Base-by-base conservation (phyloP, 169 alveolate species). In the Plasmodium vivax region DNA sequence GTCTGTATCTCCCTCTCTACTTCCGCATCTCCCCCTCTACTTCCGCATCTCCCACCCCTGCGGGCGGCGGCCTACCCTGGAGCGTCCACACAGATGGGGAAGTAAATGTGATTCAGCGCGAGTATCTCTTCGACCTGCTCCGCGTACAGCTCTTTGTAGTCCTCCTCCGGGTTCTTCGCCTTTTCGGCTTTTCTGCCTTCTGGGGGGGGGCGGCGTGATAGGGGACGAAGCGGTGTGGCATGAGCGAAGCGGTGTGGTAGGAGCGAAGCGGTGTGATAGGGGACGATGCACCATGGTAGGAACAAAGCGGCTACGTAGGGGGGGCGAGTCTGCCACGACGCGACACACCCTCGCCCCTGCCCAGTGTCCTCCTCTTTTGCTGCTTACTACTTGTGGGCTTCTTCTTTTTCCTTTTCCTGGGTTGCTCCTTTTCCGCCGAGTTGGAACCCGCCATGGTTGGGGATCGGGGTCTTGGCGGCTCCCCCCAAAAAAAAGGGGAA, bases 101-200 rank as follows among this genome's bases (percentile, higher is more conserved):
- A 87, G 68, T 75, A 87, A 77, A 87, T 87, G 77, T 87, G 85
- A 43, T 87, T 77, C 43, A 87, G 72, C 7, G 93, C 93, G 10
- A 87, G 58, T 36, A 87, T 87, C 71, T 87, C 93, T 77, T 87
- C 74, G 43, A 87, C 45, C 47, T 87, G 93, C 43, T 87, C 93
- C 47, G 30, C 38, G 34, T 87, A 87, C 47, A 43, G 72, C 47
- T 87, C 79, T 34, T 34, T 23, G 58, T 73, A 34, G 27, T 84
- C 74, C 72, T 87, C 82, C 16, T 87, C 82, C 8, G 73, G 58
- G 19, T 36, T 75, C 34, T 75, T 79, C 23, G 23, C 30, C 41
- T 75, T 54, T n/a, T 7, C 87, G 23, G 41, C 77, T 16, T 75
- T 87, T 71, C 45, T 87, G 47, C 71, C 81, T 30, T 87, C 93